Evolutionary conservation across 148 eudicot species (phyloP).

Genomic region (Rhododendron molle): DNA sequence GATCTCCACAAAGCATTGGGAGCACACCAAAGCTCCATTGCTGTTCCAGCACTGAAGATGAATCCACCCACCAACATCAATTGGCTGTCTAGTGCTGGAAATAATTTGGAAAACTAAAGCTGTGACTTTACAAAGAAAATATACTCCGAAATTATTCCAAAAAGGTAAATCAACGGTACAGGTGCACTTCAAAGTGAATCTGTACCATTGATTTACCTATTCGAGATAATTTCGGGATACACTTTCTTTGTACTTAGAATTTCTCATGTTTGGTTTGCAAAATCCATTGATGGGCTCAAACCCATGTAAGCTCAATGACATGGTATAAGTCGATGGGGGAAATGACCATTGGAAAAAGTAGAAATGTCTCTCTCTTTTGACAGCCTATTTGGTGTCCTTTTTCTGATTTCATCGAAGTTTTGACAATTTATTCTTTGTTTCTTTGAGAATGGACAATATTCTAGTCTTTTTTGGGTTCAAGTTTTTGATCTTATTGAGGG

Average conservation of each 20-base stretch:
- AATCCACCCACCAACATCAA: constrained; percentile 18
- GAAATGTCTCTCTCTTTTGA: not conserved
- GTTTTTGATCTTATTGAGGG: not conserved
- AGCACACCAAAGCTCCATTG: constrained; percentile 14
- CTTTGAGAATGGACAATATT: not conserved
- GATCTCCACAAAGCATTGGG: constrained; percentile 9
- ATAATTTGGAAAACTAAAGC: not conserved
- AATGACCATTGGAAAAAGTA: not conserved
- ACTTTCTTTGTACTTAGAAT: not conserved
- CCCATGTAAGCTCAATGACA: not conserved
- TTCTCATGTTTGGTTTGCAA: not conserved
- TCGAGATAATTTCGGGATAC: too few species aligned
- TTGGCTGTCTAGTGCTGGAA: constrained; percentile 4
- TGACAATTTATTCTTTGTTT: not conserved
- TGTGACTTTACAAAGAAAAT: not conserved
- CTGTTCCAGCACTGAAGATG: constrained; percentile 21
- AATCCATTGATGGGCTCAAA: not conserved
- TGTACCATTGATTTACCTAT: too few species aligned
- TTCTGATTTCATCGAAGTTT: not conserved
- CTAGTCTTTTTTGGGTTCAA: not conserved
- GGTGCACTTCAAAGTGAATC: too few species aligned
- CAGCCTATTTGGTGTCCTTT: not conserved
- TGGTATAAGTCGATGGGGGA: not conserved
- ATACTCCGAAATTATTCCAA: too few species aligned
- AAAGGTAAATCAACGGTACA: too few species aligned